phyloP scores from a whole-genome alignment of 106 monocot genomes.

The Acorus gramineus region DNA sequence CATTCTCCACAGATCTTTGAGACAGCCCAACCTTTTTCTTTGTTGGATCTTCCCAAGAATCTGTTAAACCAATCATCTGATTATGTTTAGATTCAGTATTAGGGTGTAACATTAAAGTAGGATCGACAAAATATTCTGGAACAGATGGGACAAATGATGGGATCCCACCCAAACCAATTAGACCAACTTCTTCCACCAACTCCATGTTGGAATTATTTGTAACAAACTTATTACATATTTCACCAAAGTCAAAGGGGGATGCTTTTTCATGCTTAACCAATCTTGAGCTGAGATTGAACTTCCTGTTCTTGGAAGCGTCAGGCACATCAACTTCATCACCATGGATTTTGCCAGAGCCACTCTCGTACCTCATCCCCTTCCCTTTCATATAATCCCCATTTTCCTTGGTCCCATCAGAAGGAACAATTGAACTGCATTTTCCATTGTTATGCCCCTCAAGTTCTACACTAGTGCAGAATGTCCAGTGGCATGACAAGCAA shows the following conservation, averaged over 20 bases:
- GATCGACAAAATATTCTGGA: conserved; percentile 22
- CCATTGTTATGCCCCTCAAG: conserved; percentile 62
- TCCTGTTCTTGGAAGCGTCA: conserved; percentile 24
- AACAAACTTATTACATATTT: conserved; percentile 55
- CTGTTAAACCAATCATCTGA: too few species aligned
- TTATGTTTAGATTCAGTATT: conserved; percentile 3
- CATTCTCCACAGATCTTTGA: conserved; percentile 16
- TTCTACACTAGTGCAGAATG: conserved; percentile 40
- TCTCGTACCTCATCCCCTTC: conserved; percentile 29
- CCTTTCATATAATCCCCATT: conserved; percentile 29
- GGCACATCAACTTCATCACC: conserved; percentile 18
- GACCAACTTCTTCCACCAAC: conserved; percentile 75
- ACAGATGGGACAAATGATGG: conserved; percentile 38
- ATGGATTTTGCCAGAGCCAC: conserved; percentile 30
- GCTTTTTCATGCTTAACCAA: conserved; percentile 25
- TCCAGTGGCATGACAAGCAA: conserved; percentile 74
- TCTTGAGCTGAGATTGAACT: conserved; percentile 20
- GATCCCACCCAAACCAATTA: conserved; percentile 69
- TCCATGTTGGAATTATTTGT: conserved; percentile 65
- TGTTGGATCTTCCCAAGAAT: too few species aligned
- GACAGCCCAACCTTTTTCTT: background rate
- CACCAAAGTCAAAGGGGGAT: conserved; percentile 67
- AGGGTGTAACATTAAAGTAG: conserved; percentile 6
- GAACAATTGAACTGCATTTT: conserved; percentile 31
- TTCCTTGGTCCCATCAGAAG: conserved; percentile 41